A percentile compares a stretch with the other conserved stretches of the same genome.
phyloP scores from a whole-genome alignment of 1,284 basidiomycete genomes.

The Microbotryum scabiosae region DNA sequence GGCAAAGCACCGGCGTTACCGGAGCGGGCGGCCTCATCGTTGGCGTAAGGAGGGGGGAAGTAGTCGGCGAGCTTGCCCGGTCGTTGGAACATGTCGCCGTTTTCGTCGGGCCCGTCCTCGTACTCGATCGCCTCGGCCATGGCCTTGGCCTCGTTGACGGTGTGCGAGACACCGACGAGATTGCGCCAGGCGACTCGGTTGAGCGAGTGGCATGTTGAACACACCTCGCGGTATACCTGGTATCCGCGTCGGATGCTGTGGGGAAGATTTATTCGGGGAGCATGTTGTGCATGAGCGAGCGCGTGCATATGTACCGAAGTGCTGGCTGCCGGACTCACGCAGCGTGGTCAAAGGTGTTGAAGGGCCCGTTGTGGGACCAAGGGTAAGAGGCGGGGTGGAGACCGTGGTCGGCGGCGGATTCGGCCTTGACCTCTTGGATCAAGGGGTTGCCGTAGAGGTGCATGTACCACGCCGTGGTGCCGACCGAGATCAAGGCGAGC shows the following conservation, averaged over 20 bases:
- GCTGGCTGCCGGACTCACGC: slow-evolving; percentile 30
- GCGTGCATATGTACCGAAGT: too few species aligned
- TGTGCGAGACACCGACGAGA: slow-evolving; percentile 95
- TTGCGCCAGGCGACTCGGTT: slow-evolving; percentile 99
- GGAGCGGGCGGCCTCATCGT: slow-evolving; percentile 94
- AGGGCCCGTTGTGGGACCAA: slow-evolving; percentile 78
- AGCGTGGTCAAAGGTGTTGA: slow-evolving; percentile 93
- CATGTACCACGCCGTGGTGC: slow-evolving; percentile 91
- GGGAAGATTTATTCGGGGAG: too few species aligned
- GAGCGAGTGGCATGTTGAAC: slow-evolving; percentile 96
- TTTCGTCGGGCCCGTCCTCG: slow-evolving; percentile 86
- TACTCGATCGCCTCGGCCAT: slow-evolving; percentile 98
- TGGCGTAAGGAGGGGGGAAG: slow-evolving; percentile 90
- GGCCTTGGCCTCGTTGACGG: slow-evolving; percentile 78
- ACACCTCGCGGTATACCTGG: slow-evolving; percentile 98
- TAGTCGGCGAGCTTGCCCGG: slow-evolving; percentile 97
- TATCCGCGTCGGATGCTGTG: slow-evolving; percentile 91
- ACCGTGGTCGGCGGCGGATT: slow-evolving; percentile 84
- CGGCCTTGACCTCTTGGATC: slow-evolving; percentile 72
- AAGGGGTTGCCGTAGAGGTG: slow-evolving; percentile 88
- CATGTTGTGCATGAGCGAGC: slow-evolving; percentile 7
- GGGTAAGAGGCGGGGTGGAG: slow-evolving; percentile 83
- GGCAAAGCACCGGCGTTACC: slow-evolving; percentile 91
- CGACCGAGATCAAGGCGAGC: slow-evolving; percentile 53
- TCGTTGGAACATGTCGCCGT: slow-evolving; percentile 97